Evolutionary conservation across 1,284 basidiomycete genomes (phyloP).

Genomic region (Irpex sp.): DNA sequence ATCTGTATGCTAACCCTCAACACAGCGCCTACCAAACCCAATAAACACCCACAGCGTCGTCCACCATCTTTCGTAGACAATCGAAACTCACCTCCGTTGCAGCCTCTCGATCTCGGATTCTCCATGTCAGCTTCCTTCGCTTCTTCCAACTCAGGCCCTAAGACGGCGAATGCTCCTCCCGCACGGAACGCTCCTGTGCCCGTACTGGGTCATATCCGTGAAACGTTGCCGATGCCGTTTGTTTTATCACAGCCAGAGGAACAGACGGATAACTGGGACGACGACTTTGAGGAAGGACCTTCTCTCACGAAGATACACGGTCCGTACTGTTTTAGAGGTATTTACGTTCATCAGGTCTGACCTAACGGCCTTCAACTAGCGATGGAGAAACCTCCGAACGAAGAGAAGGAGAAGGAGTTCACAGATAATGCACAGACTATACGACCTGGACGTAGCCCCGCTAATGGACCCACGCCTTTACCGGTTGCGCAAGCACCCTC

Average conservation of each 20-base stretch:
- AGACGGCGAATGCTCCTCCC: background rate
- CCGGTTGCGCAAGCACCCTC: slow-evolving; percentile 58
- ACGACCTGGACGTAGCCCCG: slow-evolving; percentile 62
- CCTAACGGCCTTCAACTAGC: slow-evolving; percentile 30
- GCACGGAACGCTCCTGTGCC: slow-evolving; percentile 12
- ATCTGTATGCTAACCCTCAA: slow-evolving; percentile 1
- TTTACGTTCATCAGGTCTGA: slow-evolving; percentile 9
- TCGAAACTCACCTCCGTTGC: slow-evolving; percentile 26
- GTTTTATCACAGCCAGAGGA: slow-evolving; percentile 66
- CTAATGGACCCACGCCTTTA: slow-evolving; percentile 33
- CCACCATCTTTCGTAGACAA: slow-evolving; percentile 30
- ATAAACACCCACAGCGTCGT: slow-evolving; percentile 47
- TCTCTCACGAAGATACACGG: slow-evolving; percentile 82
- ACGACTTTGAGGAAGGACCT: slow-evolving; percentile 93
- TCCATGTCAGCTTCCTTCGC: slow-evolving; percentile 20
- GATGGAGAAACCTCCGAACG: slow-evolving; percentile 54
- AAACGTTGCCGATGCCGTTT: slow-evolving; percentile 29
- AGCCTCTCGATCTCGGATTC: slow-evolving; percentile 26
- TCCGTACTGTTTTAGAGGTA: slow-evolving; percentile 13
- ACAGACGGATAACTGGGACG: slow-evolving; percentile 94
- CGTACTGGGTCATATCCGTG: slow-evolving; percentile 23
- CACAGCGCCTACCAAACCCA: slow-evolving; percentile 39
- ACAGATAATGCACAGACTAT: slow-evolving; percentile 73
- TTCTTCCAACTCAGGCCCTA: slow-evolving; percentile 10
- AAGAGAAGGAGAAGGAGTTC: slow-evolving; percentile 56